Evolutionary conservation across 1,139 yeast genomes (phyloP).

Genomic region (Entelexis sorbosivorans): DNA sequence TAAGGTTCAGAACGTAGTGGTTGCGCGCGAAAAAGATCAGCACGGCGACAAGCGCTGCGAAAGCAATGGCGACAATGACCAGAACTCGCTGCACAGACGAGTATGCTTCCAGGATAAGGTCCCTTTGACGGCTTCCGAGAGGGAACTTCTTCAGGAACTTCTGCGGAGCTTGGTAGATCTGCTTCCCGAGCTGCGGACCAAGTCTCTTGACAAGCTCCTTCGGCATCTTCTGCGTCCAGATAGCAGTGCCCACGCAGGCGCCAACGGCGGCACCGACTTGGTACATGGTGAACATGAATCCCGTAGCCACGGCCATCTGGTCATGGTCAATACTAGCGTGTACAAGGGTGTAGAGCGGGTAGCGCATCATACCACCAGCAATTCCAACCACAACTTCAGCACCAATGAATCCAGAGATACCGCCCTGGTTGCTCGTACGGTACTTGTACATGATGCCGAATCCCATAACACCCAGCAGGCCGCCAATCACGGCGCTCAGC

Average conservation of each 20-base stretch:
- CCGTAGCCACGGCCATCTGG: slow-evolving; percentile 39
- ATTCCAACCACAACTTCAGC: slow-evolving; percentile 56
- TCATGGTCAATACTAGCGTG: slow-evolving; percentile 49
- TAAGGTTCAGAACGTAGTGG: slow-evolving; percentile 7
- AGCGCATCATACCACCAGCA: slow-evolving; percentile 65
- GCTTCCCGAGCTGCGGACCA: slow-evolving; percentile 32
- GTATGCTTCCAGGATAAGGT: slow-evolving; percentile 47
- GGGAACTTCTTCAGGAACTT: slow-evolving; percentile 37
- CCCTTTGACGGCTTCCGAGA: slow-evolving; percentile 53
- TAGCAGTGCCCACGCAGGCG: slow-evolving; percentile 39
- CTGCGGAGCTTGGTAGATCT: slow-evolving; percentile 41
- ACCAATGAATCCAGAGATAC: slow-evolving; percentile 52
- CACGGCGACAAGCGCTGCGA: slow-evolving; percentile 11
- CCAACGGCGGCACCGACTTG: slow-evolving; percentile 40
- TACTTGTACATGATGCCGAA: slow-evolving; percentile 43
- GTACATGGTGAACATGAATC: slow-evolving; percentile 36
- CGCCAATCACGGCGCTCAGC: slow-evolving; percentile 50
- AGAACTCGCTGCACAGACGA: slow-evolving; percentile 41
- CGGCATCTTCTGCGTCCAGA: slow-evolving; percentile 39
- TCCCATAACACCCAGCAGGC: slow-evolving; percentile 44
- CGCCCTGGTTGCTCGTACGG: slow-evolving; percentile 31
- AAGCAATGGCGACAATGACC: slow-evolving; percentile 15
- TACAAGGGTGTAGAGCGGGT: slow-evolving; percentile 55
- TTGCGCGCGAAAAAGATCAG: slow-evolving; percentile 7
- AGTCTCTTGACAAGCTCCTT: slow-evolving; percentile 25